Percentiles rank a stretch among this genome's conserved stretches.
Conservation (phyloP, 371 early-diverging fungal genomes). For the Mortierella sp. region DNA sequence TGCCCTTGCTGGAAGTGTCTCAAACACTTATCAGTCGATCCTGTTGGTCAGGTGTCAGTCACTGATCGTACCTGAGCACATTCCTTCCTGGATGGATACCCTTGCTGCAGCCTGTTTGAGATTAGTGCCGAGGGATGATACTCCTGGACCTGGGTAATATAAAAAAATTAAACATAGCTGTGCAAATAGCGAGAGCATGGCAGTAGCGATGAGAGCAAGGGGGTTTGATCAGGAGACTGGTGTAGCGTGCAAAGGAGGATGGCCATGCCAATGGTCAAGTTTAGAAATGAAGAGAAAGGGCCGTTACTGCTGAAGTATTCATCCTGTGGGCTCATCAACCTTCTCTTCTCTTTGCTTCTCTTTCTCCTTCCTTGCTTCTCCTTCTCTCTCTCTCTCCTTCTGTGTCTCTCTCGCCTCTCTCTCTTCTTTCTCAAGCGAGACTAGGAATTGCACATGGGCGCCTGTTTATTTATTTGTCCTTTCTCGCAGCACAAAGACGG, state of each 20-base stretch:
- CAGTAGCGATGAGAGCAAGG: not conserved
- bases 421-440: not conserved
- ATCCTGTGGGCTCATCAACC: not conserved
- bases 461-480: too few relatives aligned
- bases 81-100: not conserved
- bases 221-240: not conserved
- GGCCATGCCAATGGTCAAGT: not conserved
- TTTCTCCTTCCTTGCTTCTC: not conserved
- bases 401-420: too few relatives aligned
- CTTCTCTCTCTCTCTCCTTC: not conserved
- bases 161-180: not conserved
- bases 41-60: not conserved
- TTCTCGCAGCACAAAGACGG: not conserved
- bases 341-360: slow-evolving; percentile 6
- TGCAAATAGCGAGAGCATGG: not conserved
- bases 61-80: not conserved
- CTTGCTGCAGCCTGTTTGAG: not conserved
- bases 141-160: not conserved
- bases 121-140: not conserved
- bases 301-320: not conserved
- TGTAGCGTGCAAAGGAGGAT: not conserved
- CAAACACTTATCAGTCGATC: not conserved
- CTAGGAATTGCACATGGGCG: too few relatives aligned
- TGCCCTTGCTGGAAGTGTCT: not conserved
- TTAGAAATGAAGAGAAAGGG: not conserved